Percentiles rank a stretch among this genome's conserved stretches.
These are phyloP conservation scores for Hirsutella minnesotensis DNA, from an alignment of 2,329 filamentous ascomycete genomes.

Conservation along the genomic window DNA sequence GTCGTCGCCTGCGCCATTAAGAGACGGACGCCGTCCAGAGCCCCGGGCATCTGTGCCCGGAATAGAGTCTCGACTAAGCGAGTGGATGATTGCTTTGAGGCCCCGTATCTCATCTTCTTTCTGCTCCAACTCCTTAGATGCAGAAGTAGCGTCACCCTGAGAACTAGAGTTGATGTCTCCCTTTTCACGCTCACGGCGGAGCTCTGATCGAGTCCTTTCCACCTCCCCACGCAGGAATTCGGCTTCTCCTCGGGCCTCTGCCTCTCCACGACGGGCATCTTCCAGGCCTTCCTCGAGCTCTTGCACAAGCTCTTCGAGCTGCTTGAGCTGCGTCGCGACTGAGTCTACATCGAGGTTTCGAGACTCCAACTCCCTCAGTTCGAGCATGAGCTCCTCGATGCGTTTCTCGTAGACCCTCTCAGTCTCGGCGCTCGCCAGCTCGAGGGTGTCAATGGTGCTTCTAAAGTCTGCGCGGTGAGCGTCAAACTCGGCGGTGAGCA, in stretches of 20 bases:
- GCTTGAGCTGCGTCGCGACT: slow-evolving; percentile 83
- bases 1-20: slow-evolving; percentile 14
- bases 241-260: slow-evolving; percentile 88
- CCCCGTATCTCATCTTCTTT: slow-evolving; percentile 96
- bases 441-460: slow-evolving; percentile 91
- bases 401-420: slow-evolving; percentile 92
- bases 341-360: slow-evolving; percentile 81
- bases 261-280: slow-evolving; percentile 86
- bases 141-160: slow-evolving; percentile 31
- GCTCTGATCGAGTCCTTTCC: slow-evolving; percentile 77
- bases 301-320: slow-evolving; percentile 89
- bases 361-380: slow-evolving; percentile 72
- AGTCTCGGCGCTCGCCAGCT: slow-evolving; percentile 90
- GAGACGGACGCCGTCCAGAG: slow-evolving; percentile 17
- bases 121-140: slow-evolving; percentile 71
- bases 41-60: slow-evolving; percentile 25
- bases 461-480: slow-evolving; percentile 89
- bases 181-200: slow-evolving; percentile 81
- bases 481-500: slow-evolving; percentile 90
- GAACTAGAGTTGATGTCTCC: slow-evolving; percentile 28
- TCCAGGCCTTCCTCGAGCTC: slow-evolving; percentile 95
- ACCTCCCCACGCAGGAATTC: slow-evolving; percentile 93
- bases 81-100: slow-evolving; percentile 95
- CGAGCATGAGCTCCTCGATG: slow-evolving; percentile 73
- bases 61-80: slow-evolving; percentile 68